Evolutionary conservation across 805 yeast genomes (phyloP).

Genomic region (Nakazawaea anatomiae): DNA sequence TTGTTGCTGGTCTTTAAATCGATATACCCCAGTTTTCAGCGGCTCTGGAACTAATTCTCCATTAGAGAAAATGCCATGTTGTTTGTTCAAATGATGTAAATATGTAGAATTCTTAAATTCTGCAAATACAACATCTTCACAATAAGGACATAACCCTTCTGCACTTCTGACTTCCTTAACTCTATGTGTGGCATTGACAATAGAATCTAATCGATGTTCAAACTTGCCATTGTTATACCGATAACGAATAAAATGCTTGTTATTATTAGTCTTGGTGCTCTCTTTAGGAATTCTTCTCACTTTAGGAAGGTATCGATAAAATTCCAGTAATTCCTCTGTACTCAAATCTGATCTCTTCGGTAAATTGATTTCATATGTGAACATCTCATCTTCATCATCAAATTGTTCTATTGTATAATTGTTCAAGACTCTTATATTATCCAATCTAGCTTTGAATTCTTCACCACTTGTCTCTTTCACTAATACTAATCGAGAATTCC

Average conservation of each 20-base stretch:
- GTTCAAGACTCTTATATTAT: neutral
- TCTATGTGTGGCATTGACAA: neutral
- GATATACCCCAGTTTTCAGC: neutral
- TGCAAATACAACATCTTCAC: conserved; percentile 14
- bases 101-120: conserved; percentile 24
- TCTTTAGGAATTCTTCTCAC: conserved; percentile 5
- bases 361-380: neutral
- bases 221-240: too few relatives aligned
- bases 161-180: neutral
- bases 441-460: neutral
- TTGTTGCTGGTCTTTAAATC: neutral
- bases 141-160: conserved; percentile 9
- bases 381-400: neutral
- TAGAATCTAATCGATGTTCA: neutral
- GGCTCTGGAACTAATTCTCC: conserved; percentile 22
- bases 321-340: neutral
- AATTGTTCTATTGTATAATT: neutral
- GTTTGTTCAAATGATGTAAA: conserved; percentile 25
- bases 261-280: neutral
- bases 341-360: neutral
- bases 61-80: conserved; percentile 25
- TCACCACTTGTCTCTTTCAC: neutral
- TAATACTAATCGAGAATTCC: neutral
- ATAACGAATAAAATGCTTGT: too few relatives aligned
- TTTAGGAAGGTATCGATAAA: neutral